Evolutionary conservation across 2,329 filamentous ascomycete genomes (phyloP), one percentile per base, ranked within the genome.

Genomic region (Phaeomoniella chlamydospora): DNA sequence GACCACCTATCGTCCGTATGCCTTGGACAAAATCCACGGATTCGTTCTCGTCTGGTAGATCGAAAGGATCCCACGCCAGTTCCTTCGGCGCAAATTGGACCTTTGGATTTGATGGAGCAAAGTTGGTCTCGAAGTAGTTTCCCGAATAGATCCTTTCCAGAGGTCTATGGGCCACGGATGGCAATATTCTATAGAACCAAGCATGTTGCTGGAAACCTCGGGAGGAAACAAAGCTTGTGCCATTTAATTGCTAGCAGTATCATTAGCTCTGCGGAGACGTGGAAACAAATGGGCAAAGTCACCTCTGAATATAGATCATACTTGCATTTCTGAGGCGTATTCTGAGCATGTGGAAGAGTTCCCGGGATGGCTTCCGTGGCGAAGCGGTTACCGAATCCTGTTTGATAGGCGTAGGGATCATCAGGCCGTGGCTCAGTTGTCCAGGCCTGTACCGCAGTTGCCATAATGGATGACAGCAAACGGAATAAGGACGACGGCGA

Each of bases 211-310:
- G 73, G 48, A 65, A 60, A 45, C 65, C 57, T 29, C 70, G 59
- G 4, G 70, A 70, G 11, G 70, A 68, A 30, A 70, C 68, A 49
- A 75, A 75, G 15, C 70, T 68, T 2, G 68, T 73, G 13, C 69
- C 70, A n/a, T 69, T 72, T 3, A 74, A 58, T 49, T 74, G 53
- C 19, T 56, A 52, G 1, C 52, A 51, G 36, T 56, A 56, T 6
- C 9, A n/a, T 26, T n/a, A 26, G 22, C 22, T 26, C 22, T 26
- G 22, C n/a, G n/a, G 22, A 26, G 6, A 9, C n/a, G 9, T n/a
- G 22, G 22, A n/a, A 6, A 26, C n/a, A 26, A 26, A 26, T n/a
- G n/a, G n/a, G 22, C 6, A n/a, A n/a, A 26, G n/a, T 52, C n/a
- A 26, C 22, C 22, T 26, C 53, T 2, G 52, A 50, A n/a, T 50